A percentile compares a stretch with the other conserved stretches of the same genome.
Conservation (phyloP, 768 basidiomycete genomes). For the Phlebiopsis gigantea region DNA sequence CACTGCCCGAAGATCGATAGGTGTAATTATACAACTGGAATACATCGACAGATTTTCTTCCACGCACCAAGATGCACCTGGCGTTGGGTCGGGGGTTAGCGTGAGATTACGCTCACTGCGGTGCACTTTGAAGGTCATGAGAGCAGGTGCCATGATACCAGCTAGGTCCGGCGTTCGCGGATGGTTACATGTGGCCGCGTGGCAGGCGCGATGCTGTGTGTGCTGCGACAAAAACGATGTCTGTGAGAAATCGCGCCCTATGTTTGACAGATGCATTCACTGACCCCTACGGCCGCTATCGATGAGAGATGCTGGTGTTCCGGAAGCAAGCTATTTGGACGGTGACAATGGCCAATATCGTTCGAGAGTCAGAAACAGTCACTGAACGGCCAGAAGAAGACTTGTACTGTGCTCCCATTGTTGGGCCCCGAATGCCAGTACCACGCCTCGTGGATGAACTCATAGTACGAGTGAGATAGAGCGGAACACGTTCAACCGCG, state of each 20-base stretch:
- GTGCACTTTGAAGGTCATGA: not conserved
- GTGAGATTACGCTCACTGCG: not conserved
- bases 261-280: too few relatives aligned
- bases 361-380: too few relatives aligned
- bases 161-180: not conserved
- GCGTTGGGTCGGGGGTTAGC: not conserved
- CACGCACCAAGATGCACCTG: not conserved
- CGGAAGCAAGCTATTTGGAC: not conserved
- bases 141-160: not conserved
- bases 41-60: not conserved
- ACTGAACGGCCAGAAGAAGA: not conserved
- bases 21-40: not conserved
- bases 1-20: not conserved
- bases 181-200: not conserved
- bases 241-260: too few relatives aligned
- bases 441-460: not conserved
- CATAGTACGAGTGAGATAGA: not conserved
- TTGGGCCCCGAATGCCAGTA: not conserved
- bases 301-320: not conserved
- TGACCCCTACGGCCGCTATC: too few relatives aligned
- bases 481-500: not conserved
- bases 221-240: too few relatives aligned
- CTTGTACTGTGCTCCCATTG: not conserved
- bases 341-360: not conserved
- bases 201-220: not conserved